Base-by-base conservation (phyloP, 2,329 filamentous ascomycete genomes). In the Diaporthe ampelina region DNA sequence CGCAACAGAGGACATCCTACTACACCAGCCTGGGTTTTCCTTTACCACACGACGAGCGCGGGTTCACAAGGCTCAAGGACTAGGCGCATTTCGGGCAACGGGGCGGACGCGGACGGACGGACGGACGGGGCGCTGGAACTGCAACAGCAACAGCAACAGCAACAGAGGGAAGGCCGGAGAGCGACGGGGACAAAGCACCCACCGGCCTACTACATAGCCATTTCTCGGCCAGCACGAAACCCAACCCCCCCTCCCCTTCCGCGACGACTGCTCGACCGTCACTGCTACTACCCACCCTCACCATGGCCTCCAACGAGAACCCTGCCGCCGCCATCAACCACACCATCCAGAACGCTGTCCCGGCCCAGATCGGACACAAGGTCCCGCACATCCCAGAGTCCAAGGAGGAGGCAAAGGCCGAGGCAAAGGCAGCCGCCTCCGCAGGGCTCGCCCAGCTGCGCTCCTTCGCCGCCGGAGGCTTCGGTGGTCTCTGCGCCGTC, bases 401-500 rank as follows among this genome's bases (percentile, higher is more conserved):
- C 74, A 84, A 84, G 77, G 82, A 84, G 24, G 85, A 87, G 79
- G 79, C 87, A 75, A 84, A 87, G 78, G 81, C 81, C 61, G 85
- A 87, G 72, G 76, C 83, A 63, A 86, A 86, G 77, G 84, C 82
- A 5, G 84, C 82, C 7, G 82, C 82, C 21, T 83, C 80, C 45
- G 78, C 82, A 21, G 80, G 83, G 70, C 79, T 85, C 19, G 82
- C 88, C 26, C 89, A 91, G 82, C 84, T 97, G 77, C 93, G 96
- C 75, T 97, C 96, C 56, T 90, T 99, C 69, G 92, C 89, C 11
- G 96, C 96, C 10, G 97, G 97, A 79, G 97, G 95, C 76, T 97
- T 97, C 75, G 97, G 97, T 79, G 97, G 97, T 79, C 85, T 99
- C 63, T 98, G 94, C 86, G 96, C 97, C 73, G 97, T 99, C 72